phyloP scores from a whole-genome alignment of 2,329 filamentous ascomycete species.

The Colletotrichum sojae region DNA sequence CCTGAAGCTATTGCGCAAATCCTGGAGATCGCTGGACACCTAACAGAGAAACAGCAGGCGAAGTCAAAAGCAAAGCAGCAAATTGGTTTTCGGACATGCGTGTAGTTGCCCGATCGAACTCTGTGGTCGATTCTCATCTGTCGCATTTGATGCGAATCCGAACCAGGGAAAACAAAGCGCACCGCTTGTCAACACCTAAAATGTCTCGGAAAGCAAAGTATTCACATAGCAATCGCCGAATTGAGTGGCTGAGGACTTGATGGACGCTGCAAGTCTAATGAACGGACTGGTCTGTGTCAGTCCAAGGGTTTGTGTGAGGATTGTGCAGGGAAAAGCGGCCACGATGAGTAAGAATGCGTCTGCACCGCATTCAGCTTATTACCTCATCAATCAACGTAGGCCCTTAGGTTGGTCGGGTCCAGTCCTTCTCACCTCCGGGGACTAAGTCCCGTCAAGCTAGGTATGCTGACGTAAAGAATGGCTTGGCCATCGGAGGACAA shows the following conservation, averaged over 20 bases:
- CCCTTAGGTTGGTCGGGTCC: no score
- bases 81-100: constrained; percentile 5
- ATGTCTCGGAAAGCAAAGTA: constrained; percentile 14
- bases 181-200: constrained; percentile 5
- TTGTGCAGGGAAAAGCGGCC: not conserved
- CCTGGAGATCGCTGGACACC: constrained; percentile 29
- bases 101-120: not conserved
- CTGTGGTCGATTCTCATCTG: not conserved
- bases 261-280: constrained; percentile 7
- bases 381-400: not conserved
- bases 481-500: not conserved
- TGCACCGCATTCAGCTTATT: not conserved
- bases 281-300: constrained; percentile 26
- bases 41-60: constrained; percentile 28
- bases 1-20: constrained; percentile 16
- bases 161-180: constrained; percentile 25
- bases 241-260: not conserved
- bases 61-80: constrained; percentile 1
- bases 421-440: not conserved
- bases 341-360: not conserved
- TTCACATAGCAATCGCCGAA: not conserved
- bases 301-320: not conserved
- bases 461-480: no score
- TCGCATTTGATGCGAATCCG: constrained; percentile 25
- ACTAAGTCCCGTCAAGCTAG: not conserved